Conservation (phyloP, 495 filamentous ascomycete species). For the Aspergillus saccharolyticus region DNA sequence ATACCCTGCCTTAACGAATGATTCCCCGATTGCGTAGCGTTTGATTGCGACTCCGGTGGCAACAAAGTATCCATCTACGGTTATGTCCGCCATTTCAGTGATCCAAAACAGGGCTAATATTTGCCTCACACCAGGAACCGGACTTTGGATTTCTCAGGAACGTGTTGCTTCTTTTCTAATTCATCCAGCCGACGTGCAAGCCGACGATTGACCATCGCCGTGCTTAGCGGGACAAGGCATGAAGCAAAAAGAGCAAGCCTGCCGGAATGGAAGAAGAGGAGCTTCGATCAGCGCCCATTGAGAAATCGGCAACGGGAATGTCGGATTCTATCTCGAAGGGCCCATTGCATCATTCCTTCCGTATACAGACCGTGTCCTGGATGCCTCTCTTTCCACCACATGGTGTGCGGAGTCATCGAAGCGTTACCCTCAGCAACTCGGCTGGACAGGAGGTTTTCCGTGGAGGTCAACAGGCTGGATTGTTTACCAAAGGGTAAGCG, state of each 20-base stretch:
- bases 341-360: neutral
- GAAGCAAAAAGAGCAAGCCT: neutral
- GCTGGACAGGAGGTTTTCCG: neutral
- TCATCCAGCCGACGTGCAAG: neutral
- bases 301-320: neutral
- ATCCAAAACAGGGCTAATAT: neutral
- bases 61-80: conserved; percentile 9
- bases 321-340: neutral
- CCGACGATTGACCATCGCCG: neutral
- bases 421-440: neutral
- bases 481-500: too few relatives aligned
- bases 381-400: conserved; percentile 3
- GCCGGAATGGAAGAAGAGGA: neutral
- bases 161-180: conserved; percentile 1
- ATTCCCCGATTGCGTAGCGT: conserved; percentile 6
- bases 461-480: neutral
- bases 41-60: conserved; percentile 11
- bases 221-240: neutral
- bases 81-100: neutral
- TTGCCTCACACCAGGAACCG: neutral
- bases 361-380: neutral
- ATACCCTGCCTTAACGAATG: conserved; percentile 14
- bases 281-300: neutral
- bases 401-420: conserved; percentile 6
- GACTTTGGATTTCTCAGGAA: neutral